Base-by-base conservation (phyloP, 805 yeast genomes). In the Monosporozyma servazzii region DNA sequence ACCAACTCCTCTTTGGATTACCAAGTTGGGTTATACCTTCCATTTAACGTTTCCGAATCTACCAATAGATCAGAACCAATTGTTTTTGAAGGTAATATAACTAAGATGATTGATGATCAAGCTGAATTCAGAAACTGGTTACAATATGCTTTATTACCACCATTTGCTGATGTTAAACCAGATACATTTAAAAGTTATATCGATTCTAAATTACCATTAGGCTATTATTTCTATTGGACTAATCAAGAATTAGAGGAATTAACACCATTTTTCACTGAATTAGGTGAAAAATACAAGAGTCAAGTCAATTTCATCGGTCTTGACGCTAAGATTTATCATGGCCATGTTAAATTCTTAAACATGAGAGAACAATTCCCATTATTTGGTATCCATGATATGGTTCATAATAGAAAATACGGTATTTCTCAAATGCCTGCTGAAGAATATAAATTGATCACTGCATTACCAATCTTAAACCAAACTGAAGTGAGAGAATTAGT, bases 341-440 rank as follows among this genome's bases (percentile, higher is more conserved):
- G 78, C 70, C 98, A 91, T 66, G 96, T 96, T 52, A 84, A 79
- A 64, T 80, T 81, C 71, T 78, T 93, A 67, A 88, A 86, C 76
- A 79, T 90, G 80, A 75, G 82, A 71, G 86, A 87, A 65, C 80
- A 82, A 62, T 84, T 86, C 79, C 99, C 99, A 69, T 80, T 91
- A 53, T 84, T 93, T 66, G 96, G 82, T 48, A 84, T 91, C 59
- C 97, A 91, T 71, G 86, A 88, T 64, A 64, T 80, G 52, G 70
- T 60, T 18, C 63, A 71, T 45, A 86, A 88, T 75, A 74, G 77
- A 68, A 93, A 91, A 75, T 91, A 77, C 67, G 90, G 90, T 66
- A 73, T 82, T 59, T 71, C 79, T 58, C 96, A 90, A 74, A 47
- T 68, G 37, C 52, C 67, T 15, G 64, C 60, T 6, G 68, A 65